Evolutionary conservation across 2,329 filamentous ascomycete genomes (phyloP).

Genomic region (Neopestalotiopsis sp.): DNA sequence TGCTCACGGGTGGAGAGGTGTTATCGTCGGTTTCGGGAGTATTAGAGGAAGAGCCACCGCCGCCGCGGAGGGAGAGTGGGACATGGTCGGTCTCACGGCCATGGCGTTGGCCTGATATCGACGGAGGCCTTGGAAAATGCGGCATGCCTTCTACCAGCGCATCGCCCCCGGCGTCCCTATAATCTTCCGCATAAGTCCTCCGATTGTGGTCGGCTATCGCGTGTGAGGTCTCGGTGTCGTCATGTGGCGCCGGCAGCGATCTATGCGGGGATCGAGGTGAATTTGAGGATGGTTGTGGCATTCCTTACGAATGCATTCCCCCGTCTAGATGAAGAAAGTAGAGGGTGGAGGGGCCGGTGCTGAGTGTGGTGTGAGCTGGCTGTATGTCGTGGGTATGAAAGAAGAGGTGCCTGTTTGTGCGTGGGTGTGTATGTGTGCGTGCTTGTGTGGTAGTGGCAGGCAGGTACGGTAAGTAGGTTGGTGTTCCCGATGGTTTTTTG

Average conservation of each 20-base stretch:
- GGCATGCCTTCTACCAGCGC: conserved; percentile 10
- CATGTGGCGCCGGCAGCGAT: conserved; percentile 6
- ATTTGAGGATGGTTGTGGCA: conserved; percentile 20
- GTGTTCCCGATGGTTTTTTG: background rate
- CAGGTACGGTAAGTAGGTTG: background rate
- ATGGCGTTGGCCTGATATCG: conserved; percentile 2
- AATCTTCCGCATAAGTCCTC: conserved; percentile 10
- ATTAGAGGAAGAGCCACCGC: background rate
- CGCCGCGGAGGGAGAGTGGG: conserved; percentile 15
- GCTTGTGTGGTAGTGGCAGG: background rate
- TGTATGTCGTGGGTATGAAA: background rate
- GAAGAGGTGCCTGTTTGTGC: background rate
- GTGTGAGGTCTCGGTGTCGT: background rate
- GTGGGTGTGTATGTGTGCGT: conserved; percentile 10
- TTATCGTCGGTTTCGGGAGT: background rate
- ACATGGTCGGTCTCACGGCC: background rate
- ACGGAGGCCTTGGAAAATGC: conserved; percentile 4
- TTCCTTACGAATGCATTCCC: conserved; percentile 21
- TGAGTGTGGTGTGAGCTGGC: background rate
- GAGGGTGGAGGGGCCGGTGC: background rate
- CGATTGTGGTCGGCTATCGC: conserved; percentile 8
- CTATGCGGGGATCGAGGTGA: conserved; percentile 12
- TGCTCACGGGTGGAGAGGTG: background rate
- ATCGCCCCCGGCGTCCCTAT: conserved; percentile 8
- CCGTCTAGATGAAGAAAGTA: background rate